Evolutionary conservation across 2,329 filamentous ascomycete genomes (phyloP), one percentile per base, ranked within the genome.

Genomic region (Exserohilum turcica): DNA sequence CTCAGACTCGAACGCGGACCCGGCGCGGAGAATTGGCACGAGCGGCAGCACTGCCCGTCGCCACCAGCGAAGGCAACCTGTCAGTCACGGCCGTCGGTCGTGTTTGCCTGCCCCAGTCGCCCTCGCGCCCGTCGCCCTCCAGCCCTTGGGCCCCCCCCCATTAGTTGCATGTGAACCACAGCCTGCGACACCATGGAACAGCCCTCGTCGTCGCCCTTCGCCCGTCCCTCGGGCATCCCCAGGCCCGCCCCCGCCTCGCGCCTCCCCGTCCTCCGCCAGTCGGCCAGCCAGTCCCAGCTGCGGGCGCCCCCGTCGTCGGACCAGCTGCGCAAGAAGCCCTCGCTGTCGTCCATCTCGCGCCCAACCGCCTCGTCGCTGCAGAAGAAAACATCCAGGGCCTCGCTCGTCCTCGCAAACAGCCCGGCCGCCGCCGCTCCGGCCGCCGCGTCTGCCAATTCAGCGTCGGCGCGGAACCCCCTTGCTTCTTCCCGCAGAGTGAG

Each of bases 251-350:
- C 70, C 10, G 45, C 78, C 37, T 85, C 82, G 18, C 78, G 80
- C 59, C 74, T 85, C 40, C 83, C 83, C 10, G 73, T 84, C 56
- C 81, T 72, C 38, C 64, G 66, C 33, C 56, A 76, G 37, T 72
- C 75, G 36, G 61, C 44, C 36, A 73, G 66, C 56, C 67, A 73
- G 31, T 75, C 73, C 54, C 73, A 77, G 28, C 65, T 82, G 48
- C 78, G 77, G 2, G 32, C 61, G 45, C 72, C 79, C 13, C 75
- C 80, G 0, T 43, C 77, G 72, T 75, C 74, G 61, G 81, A 82
- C 31, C 77, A 76, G 56, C 42, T 71, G 55, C 65, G 60, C 58
- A 70, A 68, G 61, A 70, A 67, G 55, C 60, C 70, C 8, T 73
- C 71, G 12, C 27, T 67, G 13, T 64, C 67, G 37, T 64, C 64